Conservation (phyloP, 805 yeast genomes). For the Ogataea populi-albae region DNA sequence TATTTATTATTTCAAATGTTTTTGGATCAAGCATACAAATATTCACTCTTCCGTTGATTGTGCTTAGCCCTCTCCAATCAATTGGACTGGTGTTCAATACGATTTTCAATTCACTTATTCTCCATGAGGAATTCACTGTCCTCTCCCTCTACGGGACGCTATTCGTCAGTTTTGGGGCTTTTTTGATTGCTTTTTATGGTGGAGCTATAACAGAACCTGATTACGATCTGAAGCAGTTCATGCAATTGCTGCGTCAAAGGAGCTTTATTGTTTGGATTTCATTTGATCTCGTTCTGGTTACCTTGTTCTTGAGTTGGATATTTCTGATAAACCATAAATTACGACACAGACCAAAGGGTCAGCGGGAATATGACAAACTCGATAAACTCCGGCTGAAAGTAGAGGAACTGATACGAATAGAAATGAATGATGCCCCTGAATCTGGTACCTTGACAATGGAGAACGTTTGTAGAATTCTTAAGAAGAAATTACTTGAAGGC, state of each 20-base stretch:
- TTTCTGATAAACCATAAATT: constrained; percentile 15
- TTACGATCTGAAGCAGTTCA: constrained; percentile 46
- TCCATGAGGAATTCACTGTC: constrained; percentile 64
- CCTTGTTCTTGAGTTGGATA: constrained; percentile 31
- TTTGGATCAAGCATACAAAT: constrained; percentile 82
- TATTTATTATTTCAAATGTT: constrained; percentile 71
- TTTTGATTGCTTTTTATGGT: constrained; percentile 74
- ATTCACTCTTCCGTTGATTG: constrained; percentile 75
- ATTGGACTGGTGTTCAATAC: constrained; percentile 87
- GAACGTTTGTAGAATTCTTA: too few species aligned
- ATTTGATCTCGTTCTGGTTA: constrained; percentile 33
- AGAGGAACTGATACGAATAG: constrained; percentile 1
- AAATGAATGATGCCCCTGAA: not conserved
- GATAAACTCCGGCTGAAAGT: constrained; percentile 3
- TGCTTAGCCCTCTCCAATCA: constrained; percentile 80
- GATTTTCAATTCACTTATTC: constrained; percentile 61
- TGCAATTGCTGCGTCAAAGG: constrained; percentile 38
- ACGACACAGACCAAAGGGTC: constrained; percentile 5
- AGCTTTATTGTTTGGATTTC: constrained; percentile 59
- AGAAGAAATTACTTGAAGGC: too few species aligned
- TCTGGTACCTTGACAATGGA: too few species aligned
- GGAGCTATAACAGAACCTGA: constrained; percentile 59
- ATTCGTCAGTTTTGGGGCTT: constrained; percentile 70
- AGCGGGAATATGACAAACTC: constrained; percentile 4
- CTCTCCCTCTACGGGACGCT: constrained; percentile 62